Base-by-base conservation (phyloP, 2,329 filamentous ascomycete genomes). In the Taxawa tesnikishii region DNA sequence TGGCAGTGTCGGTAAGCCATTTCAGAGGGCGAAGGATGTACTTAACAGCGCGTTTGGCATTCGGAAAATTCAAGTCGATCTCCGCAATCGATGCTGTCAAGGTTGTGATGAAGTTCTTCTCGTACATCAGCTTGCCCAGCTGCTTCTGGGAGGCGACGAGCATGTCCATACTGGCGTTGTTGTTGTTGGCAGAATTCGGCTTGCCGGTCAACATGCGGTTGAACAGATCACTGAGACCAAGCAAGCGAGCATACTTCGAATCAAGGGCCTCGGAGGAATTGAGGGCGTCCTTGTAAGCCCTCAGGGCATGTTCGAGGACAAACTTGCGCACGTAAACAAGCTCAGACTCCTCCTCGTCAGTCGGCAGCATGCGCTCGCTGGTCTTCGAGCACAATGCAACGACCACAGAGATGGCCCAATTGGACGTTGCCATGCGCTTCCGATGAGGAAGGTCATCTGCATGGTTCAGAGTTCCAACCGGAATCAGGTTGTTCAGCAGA, bases 101-200 rank as follows among this genome's bases (percentile, higher is more conserved):
- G 29, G 88, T 81, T 15, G 82, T 73, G 39, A 96, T 78, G 53
- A 90, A 94, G 34, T 92, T 85, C 62, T 96, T 98, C 59, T 98
- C 90, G 47, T 93, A 96, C 90, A 98, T 98, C 38, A 94, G 75
- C 43, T 85, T 83, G 19, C 83, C 79, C 44, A 98, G 71, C 49
- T 94, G 85, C 46, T 80, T 77, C 41, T 87, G 80, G 6, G 85
- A 87, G 26, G 33, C 42, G 8, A 31, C 18, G 10, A 38, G 14
- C 16, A 37, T 33, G 5, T 41, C 38, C 7, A 35, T 26, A 19
- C 33, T 31, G 12, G 29, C 26, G 12, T 29, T 33, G 12, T 26
- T 24, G 13, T 31, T 32, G 30, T 51, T 38, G 58, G 60, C 41
- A 73, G 68, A 45, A 72, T 80, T 57, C 10, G 84, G 74, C 52